Evolutionary conservation across 495 filamentous ascomycete species (phyloP).

Genomic region (Penicillium coprophilum): DNA sequence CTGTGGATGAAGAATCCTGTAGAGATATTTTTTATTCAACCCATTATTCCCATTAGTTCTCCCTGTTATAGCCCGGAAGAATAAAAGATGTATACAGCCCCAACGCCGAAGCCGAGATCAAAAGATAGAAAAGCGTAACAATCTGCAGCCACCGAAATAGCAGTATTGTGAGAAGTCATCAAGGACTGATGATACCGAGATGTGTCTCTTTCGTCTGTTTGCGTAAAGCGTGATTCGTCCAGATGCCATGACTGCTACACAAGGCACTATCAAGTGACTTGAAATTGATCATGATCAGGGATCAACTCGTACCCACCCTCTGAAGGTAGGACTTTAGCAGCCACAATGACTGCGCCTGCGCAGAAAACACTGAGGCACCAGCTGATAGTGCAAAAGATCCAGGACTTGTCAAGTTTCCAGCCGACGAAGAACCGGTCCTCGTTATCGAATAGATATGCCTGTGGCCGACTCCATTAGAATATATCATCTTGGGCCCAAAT

Average conservation of each 20-base stretch:
- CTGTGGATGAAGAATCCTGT: neutral
- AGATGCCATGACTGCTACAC: neutral
- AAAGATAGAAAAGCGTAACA: neutral
- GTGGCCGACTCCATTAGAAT: constrained; percentile 4
- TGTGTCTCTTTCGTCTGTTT: neutral
- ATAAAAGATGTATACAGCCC: constrained; percentile 10
- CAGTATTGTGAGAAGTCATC: constrained; percentile 4
- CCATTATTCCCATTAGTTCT: constrained; percentile 16
- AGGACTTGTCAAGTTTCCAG: constrained; percentile 77
- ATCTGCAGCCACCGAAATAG: constrained; percentile 7
- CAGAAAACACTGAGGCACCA: constrained; percentile 65
- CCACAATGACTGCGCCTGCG: constrained; percentile 58
- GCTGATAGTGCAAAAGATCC: constrained; percentile 72
- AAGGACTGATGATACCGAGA: neutral
- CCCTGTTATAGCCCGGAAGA: neutral
- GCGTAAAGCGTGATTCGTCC: neutral
- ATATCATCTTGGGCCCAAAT: neutral
- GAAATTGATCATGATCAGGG: constrained; percentile 41
- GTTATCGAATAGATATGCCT: constrained; percentile 82
- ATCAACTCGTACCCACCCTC: constrained; percentile 87
- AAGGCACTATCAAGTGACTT: constrained; percentile 11
- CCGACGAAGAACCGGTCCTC: constrained; percentile 84
- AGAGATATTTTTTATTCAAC: neutral
- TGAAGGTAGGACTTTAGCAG: constrained; percentile 65
- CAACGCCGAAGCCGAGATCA: constrained; percentile 5